Conservation (phyloP, 1,139 yeast genomes). For the Debaryomycetaceae sp. region DNA sequence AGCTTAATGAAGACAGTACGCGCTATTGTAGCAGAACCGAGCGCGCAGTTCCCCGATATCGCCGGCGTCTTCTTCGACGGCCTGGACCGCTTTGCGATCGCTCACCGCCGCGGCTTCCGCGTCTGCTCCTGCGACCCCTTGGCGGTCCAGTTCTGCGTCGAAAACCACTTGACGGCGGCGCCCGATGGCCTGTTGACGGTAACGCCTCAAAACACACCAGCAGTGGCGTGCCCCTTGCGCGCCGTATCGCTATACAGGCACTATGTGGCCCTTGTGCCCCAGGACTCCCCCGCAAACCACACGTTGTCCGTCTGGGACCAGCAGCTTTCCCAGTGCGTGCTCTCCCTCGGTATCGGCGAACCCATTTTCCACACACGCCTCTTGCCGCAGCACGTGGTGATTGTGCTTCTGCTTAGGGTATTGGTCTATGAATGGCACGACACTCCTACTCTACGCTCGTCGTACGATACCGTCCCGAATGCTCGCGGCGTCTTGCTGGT, state of each 20-base stretch:
- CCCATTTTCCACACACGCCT: constrained; percentile 66
- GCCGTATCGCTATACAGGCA: no score
- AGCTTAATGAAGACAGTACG: not conserved
- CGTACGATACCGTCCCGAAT: constrained; percentile 64
- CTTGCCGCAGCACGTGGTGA: constrained; percentile 66
- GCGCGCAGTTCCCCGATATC: constrained; percentile 1
- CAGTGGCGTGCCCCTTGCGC: no score
- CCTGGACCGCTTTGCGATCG: constrained; percentile 79
- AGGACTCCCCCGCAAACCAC: no score
- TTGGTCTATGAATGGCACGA: constrained; percentile 71
- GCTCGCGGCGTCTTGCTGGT: constrained; percentile 47
- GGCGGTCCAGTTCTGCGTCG: constrained; percentile 3
- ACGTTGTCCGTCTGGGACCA: no score
- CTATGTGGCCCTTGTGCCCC: no score
- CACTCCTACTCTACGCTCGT: constrained; percentile 60
- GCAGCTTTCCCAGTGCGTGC: no score
- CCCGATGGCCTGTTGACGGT: no score
- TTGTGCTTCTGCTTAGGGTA: constrained; percentile 56
- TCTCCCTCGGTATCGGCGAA: constrained; percentile 54
- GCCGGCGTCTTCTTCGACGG: constrained; percentile 22
- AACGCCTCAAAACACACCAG: no score
- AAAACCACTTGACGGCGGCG: no score
- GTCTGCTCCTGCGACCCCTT: constrained; percentile 87
- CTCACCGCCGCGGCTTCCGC: constrained; percentile 71
- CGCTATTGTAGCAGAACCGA: not conserved